These are phyloP conservation scores for Breynia disticha DNA, from an alignment of 441 rosid species.

Conservation along the genomic window DNA sequence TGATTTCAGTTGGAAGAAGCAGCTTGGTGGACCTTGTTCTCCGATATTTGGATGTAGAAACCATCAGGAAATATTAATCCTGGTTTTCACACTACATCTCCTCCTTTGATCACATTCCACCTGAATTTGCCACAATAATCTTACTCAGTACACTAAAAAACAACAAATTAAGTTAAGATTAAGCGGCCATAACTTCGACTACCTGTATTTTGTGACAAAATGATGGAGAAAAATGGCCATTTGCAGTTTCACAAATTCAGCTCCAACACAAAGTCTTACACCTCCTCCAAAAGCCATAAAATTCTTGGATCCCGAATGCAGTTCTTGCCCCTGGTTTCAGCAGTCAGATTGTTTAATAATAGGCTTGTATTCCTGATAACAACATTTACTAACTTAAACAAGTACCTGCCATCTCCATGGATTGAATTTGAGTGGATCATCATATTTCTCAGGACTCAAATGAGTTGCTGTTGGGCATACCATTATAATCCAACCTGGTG, in stretches of 20 bases:
- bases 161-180: neutral
- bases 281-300: conserved; percentile 14
- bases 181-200: neutral
- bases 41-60: neutral
- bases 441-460: conserved; percentile 23
- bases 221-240: conserved; percentile 12
- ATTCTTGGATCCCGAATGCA: conserved; percentile 9
- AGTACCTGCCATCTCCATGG: conserved; percentile 38
- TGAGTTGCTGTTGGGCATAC: conserved; percentile 31
- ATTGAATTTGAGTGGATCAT: conserved; percentile 32
- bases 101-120: conserved; percentile 8
- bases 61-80: conserved; percentile 7
- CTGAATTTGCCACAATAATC: neutral
- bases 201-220: conserved; percentile 9
- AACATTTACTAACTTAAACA: too few relatives aligned
- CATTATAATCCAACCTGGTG: conserved; percentile 38
- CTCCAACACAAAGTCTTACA: conserved; percentile 14
- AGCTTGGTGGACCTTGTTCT: neutral
- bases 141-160: neutral
- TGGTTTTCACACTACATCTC: neutral
- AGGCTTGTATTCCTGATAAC: too few relatives aligned
- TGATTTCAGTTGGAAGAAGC: too few relatives aligned
- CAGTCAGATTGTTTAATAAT: neutral
- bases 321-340: conserved; percentile 2
- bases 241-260: conserved; percentile 15